Conservation (phyloP, 257 asterid genomes). For the Thymus quinquecostatus region DNA sequence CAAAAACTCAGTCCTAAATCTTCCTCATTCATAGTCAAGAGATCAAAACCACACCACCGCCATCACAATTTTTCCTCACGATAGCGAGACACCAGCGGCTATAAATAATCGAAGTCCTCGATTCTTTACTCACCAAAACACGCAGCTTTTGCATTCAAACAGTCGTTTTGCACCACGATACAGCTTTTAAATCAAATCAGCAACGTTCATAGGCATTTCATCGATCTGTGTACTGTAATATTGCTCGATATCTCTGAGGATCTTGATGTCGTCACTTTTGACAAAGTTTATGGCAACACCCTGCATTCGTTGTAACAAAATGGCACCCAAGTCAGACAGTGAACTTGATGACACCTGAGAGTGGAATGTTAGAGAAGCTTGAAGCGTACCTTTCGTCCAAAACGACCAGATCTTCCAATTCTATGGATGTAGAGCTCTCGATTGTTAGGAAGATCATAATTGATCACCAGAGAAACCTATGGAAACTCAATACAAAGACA, state of each 20-base stretch:
- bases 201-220: conserved; percentile 98
- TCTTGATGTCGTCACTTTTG: conserved; percentile 86
- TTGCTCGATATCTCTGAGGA: conserved; percentile 87
- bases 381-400: conserved; percentile 81
- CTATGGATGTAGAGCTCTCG: conserved; percentile 95
- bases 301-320: conserved; percentile 46
- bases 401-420: conserved; percentile 96
- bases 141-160: background rate
- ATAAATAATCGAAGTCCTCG: conserved; percentile 21
- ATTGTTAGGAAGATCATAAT: conserved; percentile 93
- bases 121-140: conserved; percentile 5
- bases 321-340: background rate
- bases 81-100: background rate
- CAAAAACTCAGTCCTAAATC: no score
- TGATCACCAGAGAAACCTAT: conserved; percentile 88
- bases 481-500: conserved; percentile 12
- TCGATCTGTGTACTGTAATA: conserved; percentile 94
- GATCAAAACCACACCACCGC: background rate
- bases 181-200: conserved; percentile 60
- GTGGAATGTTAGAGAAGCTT: conserved; percentile 30
- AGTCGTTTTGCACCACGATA: background rate
- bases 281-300: conserved; percentile 97
- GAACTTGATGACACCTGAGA: background rate
- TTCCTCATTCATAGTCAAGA: background rate
- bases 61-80: background rate